phyloP scores from a whole-genome alignment of 192 early-diverging fungal species.

The Endogone sp. region DNA sequence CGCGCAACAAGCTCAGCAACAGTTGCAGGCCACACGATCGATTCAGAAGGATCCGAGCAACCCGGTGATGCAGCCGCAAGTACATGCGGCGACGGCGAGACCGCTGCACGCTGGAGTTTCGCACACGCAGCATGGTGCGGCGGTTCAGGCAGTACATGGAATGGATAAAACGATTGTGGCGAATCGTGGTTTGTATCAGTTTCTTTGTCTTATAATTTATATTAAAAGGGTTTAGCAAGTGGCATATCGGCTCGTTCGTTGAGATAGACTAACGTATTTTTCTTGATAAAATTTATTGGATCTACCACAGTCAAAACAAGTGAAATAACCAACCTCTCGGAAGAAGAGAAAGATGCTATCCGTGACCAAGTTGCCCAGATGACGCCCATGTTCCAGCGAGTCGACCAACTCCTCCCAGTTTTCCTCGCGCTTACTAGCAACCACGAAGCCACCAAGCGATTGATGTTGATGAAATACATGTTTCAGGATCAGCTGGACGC shows the following conservation, averaged over 20 bases:
- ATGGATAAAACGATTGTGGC: slow-evolving; percentile 34
- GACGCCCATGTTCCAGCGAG: slow-evolving; percentile 37
- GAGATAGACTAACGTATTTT: neutral
- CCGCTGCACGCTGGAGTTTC: neutral
- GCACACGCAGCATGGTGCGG: slow-evolving; percentile 21
- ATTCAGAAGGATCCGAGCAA: slow-evolving; percentile 3
- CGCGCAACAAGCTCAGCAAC: neutral
- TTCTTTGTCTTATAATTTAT: neutral
- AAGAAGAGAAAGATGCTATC: slow-evolving; percentile 40
- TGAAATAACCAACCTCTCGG: slow-evolving; percentile 24
- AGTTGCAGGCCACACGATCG: neutral
- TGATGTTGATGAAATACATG: slow-evolving; percentile 54
- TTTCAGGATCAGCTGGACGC: slow-evolving; percentile 45
- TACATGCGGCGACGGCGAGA: neutral
- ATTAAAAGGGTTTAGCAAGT: neutral
- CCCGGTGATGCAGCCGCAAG: slow-evolving; percentile 8
- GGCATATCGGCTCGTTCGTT: too few species aligned
- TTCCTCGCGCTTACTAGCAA: slow-evolving; percentile 44
- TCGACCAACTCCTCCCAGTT: slow-evolving; percentile 44
- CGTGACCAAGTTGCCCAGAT: slow-evolving; percentile 32
- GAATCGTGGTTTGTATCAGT: slow-evolving; percentile 24
- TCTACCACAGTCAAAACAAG: slow-evolving; percentile 18
- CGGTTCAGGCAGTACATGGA: slow-evolving; percentile 27
- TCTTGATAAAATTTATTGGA: neutral
- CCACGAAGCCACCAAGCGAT: slow-evolving; percentile 36